Evolutionary conservation across 2,329 filamentous ascomycete genomes (phyloP).

Genomic region (Ascochyta pisi): DNA sequence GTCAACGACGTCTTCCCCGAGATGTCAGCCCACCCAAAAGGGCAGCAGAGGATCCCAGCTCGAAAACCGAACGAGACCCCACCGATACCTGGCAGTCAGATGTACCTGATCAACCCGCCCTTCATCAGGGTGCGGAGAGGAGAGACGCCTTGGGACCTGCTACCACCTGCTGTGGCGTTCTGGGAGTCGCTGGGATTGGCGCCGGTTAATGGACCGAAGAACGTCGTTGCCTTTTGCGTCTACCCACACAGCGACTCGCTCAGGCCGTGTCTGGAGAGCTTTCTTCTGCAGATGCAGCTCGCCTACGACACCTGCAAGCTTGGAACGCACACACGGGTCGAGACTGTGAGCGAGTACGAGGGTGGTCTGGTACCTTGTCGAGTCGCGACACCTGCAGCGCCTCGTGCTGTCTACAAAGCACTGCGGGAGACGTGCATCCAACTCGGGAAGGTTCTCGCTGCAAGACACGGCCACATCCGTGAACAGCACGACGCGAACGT

Average conservation of each 20-base stretch:
- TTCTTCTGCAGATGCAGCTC: slow-evolving; percentile 71
- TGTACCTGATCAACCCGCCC: slow-evolving; percentile 65
- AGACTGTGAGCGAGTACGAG: slow-evolving; percentile 48
- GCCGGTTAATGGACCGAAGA: slow-evolving; percentile 73
- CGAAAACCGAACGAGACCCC: slow-evolving; percentile 41
- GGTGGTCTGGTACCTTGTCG: slow-evolving; percentile 44
- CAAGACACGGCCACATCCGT: slow-evolving; percentile 43
- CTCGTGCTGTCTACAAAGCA: slow-evolving; percentile 37
- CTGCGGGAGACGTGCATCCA: slow-evolving; percentile 47
- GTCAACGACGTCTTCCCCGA: slow-evolving; percentile 58
- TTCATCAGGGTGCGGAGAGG: slow-evolving; percentile 75
- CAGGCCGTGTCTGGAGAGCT: slow-evolving; percentile 65
- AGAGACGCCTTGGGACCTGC: slow-evolving; percentile 72
- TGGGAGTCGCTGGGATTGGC: slow-evolving; percentile 82
- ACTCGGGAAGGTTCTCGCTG: slow-evolving; percentile 51
- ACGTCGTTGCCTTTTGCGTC: slow-evolving; percentile 73
- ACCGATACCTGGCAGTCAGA: slow-evolving; percentile 37
- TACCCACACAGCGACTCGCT: slow-evolving; percentile 72
- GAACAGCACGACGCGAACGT: slow-evolving; percentile 59
- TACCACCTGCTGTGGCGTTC: slow-evolving; percentile 77
- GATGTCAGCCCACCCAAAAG: slow-evolving; percentile 41
- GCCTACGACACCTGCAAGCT: slow-evolving; percentile 78
- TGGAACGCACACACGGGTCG: slow-evolving; percentile 64
- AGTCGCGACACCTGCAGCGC: slow-evolving; percentile 22
- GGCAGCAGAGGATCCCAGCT: slow-evolving; percentile 42